phyloP scores from a whole-genome alignment of 73 alveolate species.

The Paramecium bursaria region DNA sequence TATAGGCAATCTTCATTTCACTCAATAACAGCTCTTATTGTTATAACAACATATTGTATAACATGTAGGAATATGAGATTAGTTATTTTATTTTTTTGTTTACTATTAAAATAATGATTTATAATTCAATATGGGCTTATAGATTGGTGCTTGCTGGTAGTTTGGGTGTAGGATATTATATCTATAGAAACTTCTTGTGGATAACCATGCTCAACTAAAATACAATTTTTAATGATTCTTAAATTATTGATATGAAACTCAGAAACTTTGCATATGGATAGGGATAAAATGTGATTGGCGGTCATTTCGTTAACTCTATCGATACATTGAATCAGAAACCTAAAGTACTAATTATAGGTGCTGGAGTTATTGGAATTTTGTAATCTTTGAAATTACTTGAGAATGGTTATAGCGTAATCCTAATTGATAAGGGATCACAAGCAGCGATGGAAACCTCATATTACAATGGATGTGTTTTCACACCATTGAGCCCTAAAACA shows the following conservation, averaged over 20 bases:
- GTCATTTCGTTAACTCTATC: neutral
- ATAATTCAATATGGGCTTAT: conserved; percentile 8
- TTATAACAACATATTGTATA: no score
- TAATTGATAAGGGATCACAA: conserved; percentile 8
- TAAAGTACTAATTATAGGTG: conserved; percentile 18
- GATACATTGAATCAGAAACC: no score
- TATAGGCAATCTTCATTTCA: no score
- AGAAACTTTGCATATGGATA: neutral
- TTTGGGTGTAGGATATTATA: conserved; percentile 56
- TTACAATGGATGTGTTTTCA: conserved; percentile 56
- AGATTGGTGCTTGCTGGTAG: conserved; percentile 55
- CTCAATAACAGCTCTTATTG: no score
- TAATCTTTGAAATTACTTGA: conserved; percentile 22
- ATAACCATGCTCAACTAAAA: neutral
- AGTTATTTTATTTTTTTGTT: no score
- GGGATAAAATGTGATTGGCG: neutral
- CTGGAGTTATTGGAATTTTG: conserved; percentile 6
- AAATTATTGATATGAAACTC: neutral
- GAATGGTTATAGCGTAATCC: neutral
- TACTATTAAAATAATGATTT: no score
- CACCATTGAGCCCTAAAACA: conserved; percentile 7
- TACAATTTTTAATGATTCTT: no score
- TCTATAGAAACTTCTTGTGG: conserved; percentile 12
- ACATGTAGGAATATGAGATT: no score
- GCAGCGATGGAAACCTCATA: neutral